phyloP scores from a whole-genome alignment of 108 stramenopile genomes.

The Cyclotella baltica region DNA sequence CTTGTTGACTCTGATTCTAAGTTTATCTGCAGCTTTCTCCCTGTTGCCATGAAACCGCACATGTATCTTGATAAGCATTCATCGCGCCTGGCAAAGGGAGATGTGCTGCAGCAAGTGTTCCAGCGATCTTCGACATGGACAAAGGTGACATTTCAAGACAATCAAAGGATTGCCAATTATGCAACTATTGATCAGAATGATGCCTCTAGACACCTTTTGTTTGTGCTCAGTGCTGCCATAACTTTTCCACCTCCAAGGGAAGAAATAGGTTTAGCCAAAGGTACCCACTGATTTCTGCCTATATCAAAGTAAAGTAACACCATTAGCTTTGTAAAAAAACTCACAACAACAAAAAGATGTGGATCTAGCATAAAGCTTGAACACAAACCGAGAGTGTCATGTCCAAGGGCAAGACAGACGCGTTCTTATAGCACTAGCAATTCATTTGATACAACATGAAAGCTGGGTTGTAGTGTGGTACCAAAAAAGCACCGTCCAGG shows the following conservation, averaged over 20 bases:
- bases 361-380: slow-evolving; percentile 60
- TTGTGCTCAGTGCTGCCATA: slow-evolving; percentile 43
- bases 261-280: no score
- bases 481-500: slow-evolving; percentile 8
- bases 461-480: slow-evolving; percentile 1
- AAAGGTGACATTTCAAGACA: neutral
- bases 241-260: no score
- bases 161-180: neutral
- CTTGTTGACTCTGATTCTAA: slow-evolving; percentile 23
- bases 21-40: slow-evolving; percentile 26
- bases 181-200: slow-evolving; percentile 44
- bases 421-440: slow-evolving; percentile 62
- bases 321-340: no score
- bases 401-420: slow-evolving; percentile 65
- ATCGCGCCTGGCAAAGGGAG: slow-evolving; percentile 40
- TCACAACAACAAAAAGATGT: slow-evolving; percentile 33
- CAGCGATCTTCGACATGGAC: neutral
- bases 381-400: slow-evolving; percentile 49
- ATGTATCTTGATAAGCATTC: slow-evolving; percentile 37
- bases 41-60: slow-evolving; percentile 29
- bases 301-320: no score
- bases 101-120: slow-evolving; percentile 23
- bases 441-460: slow-evolving; percentile 24
- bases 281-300: no score
- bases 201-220: slow-evolving; percentile 41